Percentiles rank a stretch among this genome's conserved stretches.
Evolutionary conservation across 2,329 filamentous ascomycete genomes (phyloP).

Genomic region (Curvularia lunata): DNA sequence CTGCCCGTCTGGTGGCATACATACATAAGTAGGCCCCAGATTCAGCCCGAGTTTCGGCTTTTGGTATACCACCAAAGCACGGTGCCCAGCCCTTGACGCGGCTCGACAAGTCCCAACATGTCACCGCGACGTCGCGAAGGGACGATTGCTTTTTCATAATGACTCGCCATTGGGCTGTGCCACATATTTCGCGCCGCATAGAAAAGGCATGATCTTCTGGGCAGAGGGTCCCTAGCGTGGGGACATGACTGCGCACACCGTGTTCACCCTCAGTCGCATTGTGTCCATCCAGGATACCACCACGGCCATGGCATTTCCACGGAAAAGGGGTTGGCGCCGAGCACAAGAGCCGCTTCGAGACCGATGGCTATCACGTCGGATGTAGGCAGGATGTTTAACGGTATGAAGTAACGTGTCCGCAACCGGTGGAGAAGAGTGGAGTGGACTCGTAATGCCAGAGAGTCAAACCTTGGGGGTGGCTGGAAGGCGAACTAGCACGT

Average conservation of each 20-base stretch:
- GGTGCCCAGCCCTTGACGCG: neutral
- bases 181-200: conserved; percentile 7
- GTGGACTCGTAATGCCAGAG: conserved; percentile 15
- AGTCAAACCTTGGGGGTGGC: conserved; percentile 7
- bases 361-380: neutral
- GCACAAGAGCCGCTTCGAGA: neutral
- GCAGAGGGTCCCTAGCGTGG: conserved; percentile 9
- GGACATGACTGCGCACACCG: conserved; percentile 2
- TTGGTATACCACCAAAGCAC: neutral
- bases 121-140: neutral
- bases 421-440: conserved; percentile 16
- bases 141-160: conserved; percentile 1
- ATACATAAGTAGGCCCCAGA: neutral
- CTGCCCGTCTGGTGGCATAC: conserved; percentile 1
- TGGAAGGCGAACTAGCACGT: conserved; percentile 3
- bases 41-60: conserved; percentile 1
- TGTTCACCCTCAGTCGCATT: neutral
- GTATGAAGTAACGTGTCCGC: conserved; percentile 15
- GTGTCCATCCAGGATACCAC: neutral
- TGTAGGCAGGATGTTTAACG: conserved; percentile 12
- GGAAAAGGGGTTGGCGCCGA: conserved; percentile 9
- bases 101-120: neutral
- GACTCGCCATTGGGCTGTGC: conserved; percentile 11
- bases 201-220: conserved; percentile 10
- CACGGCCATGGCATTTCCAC: neutral